These are phyloP conservation scores for Phytophthora pisi DNA, from an alignment of 352 stramenopile genomes.

Conservation along the genomic window DNA sequence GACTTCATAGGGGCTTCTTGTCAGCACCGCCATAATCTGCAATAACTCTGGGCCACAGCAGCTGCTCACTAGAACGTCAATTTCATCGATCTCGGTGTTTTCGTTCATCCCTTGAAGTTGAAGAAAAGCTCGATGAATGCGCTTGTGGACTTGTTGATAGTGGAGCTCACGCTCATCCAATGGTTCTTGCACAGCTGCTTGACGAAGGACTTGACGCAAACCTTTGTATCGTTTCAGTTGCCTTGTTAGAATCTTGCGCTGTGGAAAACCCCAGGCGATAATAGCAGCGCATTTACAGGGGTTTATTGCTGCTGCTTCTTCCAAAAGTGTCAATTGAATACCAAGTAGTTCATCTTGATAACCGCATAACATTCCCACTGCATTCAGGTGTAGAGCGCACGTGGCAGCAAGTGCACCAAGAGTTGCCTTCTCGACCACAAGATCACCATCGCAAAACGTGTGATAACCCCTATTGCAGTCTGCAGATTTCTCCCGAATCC, in stretches of 20 bases:
- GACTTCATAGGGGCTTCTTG: slow-evolving; percentile 9
- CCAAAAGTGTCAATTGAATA: slow-evolving; percentile 46
- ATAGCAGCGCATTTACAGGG: slow-evolving; percentile 29
- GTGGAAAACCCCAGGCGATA: slow-evolving; percentile 41
- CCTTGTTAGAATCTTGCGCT: slow-evolving; percentile 32
- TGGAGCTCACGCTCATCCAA: slow-evolving; percentile 34
- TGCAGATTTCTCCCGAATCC: slow-evolving; percentile 45
- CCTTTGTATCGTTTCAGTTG: slow-evolving; percentile 45
- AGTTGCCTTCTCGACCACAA: neutral
- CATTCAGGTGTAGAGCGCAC: slow-evolving; percentile 50
- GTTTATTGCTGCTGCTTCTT: slow-evolving; percentile 35
- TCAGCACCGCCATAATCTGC: slow-evolving; percentile 20
- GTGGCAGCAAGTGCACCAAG: slow-evolving; percentile 38
- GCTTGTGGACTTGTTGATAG: slow-evolving; percentile 31
- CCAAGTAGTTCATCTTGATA: slow-evolving; percentile 34
- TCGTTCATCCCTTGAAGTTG: slow-evolving; percentile 4
- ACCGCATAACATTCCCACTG: slow-evolving; percentile 20
- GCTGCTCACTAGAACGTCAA: slow-evolving; percentile 23
- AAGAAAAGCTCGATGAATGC: slow-evolving; percentile 19
- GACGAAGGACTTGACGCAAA: slow-evolving; percentile 24
- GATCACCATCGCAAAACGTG: slow-evolving; percentile 1
- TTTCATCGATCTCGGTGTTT: slow-evolving; percentile 8
- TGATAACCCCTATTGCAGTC: slow-evolving; percentile 30
- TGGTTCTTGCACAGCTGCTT: neutral
- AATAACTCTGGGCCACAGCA: slow-evolving; percentile 29